Conservation (phyloP, 2,329 filamentous ascomycete genomes). For the Aspergillus sp. region DNA sequence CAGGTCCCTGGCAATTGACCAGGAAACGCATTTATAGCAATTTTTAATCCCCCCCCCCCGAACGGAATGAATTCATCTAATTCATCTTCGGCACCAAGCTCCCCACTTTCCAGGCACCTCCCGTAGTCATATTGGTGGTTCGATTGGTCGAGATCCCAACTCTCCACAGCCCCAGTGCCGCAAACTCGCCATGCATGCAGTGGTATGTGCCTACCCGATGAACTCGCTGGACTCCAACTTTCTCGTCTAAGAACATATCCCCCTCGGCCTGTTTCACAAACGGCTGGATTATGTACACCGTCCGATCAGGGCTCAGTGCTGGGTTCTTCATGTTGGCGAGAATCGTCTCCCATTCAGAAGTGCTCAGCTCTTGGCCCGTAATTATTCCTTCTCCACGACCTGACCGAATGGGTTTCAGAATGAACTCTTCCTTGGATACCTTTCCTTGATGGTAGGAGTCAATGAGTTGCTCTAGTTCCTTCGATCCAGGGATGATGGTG, state of each 20-base stretch:
- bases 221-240: background rate
- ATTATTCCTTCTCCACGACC: conserved; percentile 7
- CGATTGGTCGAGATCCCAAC: background rate
- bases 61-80: too few relatives aligned
- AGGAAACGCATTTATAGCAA: too few relatives aligned
- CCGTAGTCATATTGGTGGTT: background rate
- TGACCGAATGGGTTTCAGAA: conserved; percentile 22
- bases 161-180: conserved; percentile 26
- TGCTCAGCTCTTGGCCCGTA: background rate
- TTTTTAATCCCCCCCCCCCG: too few relatives aligned
- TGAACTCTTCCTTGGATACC: conserved; percentile 23
- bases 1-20: too few relatives aligned
- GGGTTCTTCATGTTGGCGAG: background rate
- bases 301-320: background rate
- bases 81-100: background rate
- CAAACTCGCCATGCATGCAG: conserved; percentile 21
- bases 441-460: background rate
- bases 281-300: conserved; percentile 6
- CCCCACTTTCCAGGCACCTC: background rate
- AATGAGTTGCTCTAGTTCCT: conserved; percentile 18
- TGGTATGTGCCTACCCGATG: conserved; percentile 23
- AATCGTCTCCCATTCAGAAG: conserved; percentile 1
- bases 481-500: conserved; percentile 26
- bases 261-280: background rate
- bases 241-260: background rate